Evolutionary conservation across 257 asterid genomes (phyloP).

Genomic region (Ophiorrhiza pumila): DNA sequence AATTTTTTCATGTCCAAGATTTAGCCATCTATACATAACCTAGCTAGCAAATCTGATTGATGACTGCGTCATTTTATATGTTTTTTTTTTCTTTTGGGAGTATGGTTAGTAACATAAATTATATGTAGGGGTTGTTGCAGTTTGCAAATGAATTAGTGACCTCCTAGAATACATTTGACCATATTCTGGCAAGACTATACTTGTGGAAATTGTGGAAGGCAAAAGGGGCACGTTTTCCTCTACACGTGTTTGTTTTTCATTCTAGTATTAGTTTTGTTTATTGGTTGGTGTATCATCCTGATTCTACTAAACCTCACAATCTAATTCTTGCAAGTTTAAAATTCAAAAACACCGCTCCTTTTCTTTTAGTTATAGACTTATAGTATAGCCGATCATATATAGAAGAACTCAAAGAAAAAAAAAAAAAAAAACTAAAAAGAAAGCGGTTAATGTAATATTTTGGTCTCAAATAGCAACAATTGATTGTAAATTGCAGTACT

Average conservation of each 20-base stretch:
- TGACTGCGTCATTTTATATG: neutral
- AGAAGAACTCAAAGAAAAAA: too few relatives aligned
- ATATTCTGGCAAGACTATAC: neutral
- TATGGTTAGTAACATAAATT: neutral
- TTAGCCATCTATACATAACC: too few relatives aligned
- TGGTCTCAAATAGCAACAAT: too few relatives aligned
- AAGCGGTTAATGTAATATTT: too few relatives aligned
- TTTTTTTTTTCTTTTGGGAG: neutral
- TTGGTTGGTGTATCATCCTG: neutral
- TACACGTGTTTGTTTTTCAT: neutral
- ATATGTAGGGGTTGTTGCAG: neutral
- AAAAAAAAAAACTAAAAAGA: too few relatives aligned
- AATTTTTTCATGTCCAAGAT: too few relatives aligned
- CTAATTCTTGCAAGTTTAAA: neutral
- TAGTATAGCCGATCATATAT: too few relatives aligned
- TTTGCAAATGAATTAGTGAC: neutral
- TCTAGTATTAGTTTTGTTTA: neutral
- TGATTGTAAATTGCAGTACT: too few relatives aligned
- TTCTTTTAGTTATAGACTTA: too few relatives aligned
- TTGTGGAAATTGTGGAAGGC: neutral
- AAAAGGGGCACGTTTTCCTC: conserved; percentile 5
- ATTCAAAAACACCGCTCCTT: too few relatives aligned
- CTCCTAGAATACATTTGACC: neutral
- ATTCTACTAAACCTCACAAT: neutral
- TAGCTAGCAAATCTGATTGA: neutral